Conservation (phyloP, 768 basidiomycete species). For the Royoungia palumana region DNA sequence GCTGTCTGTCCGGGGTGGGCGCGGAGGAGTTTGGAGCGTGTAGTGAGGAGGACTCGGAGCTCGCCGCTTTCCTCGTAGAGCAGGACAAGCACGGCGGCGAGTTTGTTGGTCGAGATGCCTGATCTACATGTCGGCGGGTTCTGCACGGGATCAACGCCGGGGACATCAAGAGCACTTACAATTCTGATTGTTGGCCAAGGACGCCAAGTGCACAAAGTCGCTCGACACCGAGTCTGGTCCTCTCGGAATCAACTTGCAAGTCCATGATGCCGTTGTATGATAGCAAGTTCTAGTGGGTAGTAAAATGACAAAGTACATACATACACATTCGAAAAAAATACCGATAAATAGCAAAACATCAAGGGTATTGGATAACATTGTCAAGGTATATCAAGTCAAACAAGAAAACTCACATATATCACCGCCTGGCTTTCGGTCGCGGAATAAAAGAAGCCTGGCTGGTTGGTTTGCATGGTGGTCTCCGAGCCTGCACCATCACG, state of each 20-base stretch:
- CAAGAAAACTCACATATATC: slow-evolving; percentile 4
- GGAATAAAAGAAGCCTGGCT: slow-evolving; percentile 25
- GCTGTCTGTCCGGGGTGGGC: slow-evolving; percentile 82
- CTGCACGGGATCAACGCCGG: too few relatives aligned
- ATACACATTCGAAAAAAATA: slow-evolving; percentile 16
- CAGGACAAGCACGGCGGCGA: slow-evolving; percentile 76
- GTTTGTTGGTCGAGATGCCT: slow-evolving; percentile 38
- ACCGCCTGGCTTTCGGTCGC: slow-evolving; percentile 18
- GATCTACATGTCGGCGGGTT: slow-evolving; percentile 23
- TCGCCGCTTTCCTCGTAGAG: slow-evolving; percentile 68
- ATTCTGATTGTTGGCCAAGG: slow-evolving; percentile 38
- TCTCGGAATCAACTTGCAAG: slow-evolving; percentile 12
- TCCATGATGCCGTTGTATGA: slow-evolving; percentile 1
- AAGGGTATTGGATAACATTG: not conserved
- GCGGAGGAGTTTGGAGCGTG: slow-evolving; percentile 71
- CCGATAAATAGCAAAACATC: slow-evolving; percentile 23
- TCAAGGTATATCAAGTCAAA: slow-evolving; percentile 7
- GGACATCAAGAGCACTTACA: slow-evolving; percentile 42
- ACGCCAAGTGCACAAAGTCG: slow-evolving; percentile 34
- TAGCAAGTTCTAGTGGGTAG: too few relatives aligned
- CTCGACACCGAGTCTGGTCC: slow-evolving; percentile 33
- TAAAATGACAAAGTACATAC: not conserved
- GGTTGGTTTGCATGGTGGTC: slow-evolving; percentile 4
- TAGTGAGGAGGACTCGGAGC: slow-evolving; percentile 79
- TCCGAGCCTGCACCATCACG: not conserved